Conservation (phyloP, 176 grass and related monocot species). For the Zoysia pacifica region DNA sequence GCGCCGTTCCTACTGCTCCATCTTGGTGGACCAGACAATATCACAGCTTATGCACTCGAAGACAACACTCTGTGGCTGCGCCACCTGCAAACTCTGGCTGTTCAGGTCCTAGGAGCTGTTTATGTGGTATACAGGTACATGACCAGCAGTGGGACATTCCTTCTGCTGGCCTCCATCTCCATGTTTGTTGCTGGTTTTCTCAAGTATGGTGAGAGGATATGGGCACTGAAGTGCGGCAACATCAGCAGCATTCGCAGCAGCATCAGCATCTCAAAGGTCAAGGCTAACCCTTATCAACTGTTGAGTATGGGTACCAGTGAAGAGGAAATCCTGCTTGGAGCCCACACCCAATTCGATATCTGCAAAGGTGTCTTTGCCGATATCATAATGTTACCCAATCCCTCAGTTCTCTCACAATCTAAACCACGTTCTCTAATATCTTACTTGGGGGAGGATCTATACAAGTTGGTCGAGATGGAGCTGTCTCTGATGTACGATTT, state of each 20-base stretch:
- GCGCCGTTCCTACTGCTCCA: conserved; percentile 50
- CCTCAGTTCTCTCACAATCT: neutral
- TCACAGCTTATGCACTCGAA: conserved; percentile 43
- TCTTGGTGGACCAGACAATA: conserved; percentile 54
- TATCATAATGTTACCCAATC: conserved; percentile 28
- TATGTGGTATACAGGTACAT: conserved; percentile 39
- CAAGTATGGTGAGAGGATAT: conserved; percentile 47
- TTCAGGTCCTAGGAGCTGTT: conserved; percentile 32
- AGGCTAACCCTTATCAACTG: conserved; percentile 12
- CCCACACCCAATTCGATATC: conserved; percentile 33
- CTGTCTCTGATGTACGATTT: conserved; percentile 50
- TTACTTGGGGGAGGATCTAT: conserved; percentile 30
- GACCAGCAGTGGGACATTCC: neutral
- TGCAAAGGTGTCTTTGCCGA: conserved; percentile 34
- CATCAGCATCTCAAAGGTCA: conserved; percentile 22
- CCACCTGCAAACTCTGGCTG: conserved; percentile 32
- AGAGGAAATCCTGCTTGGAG: conserved; percentile 33
- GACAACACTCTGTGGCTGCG: conserved; percentile 40
- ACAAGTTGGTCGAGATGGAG: conserved; percentile 42
- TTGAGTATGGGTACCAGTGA: conserved; percentile 22
- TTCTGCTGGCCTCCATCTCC: neutral
- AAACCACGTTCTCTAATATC: conserved; percentile 28
- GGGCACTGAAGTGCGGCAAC: conserved; percentile 37
- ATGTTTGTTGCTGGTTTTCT: conserved; percentile 39
- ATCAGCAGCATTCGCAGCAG: conserved; percentile 33